Evolutionary conservation across 1,284 basidiomycete species (phyloP), one percentile per base, ranked within the genome.

Genomic region (Sphagnurus paluster): DNA sequence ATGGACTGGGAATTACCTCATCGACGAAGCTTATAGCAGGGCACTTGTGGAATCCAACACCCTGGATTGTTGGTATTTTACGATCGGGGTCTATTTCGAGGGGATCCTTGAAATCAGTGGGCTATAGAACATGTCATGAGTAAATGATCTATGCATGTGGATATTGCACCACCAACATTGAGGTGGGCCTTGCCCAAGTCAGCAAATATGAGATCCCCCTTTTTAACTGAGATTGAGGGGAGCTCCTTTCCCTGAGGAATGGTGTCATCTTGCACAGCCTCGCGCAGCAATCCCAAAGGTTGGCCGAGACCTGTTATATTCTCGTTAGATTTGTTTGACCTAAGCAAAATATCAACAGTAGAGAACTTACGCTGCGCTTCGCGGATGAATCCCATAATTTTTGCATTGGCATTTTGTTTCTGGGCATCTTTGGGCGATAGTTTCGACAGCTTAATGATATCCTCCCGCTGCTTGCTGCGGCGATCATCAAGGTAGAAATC

Each of bases 401-500:
- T 49, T 45, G 61, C 60, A 10, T 61, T 56, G 7, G 46, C 48
- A 33, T 68, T 64, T 14, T 58, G 54, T 17, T 55, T 56, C n/a
- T 32, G 39, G n/a, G 46, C 45, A 4, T 55, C 48, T 14, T 30
- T 19, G n/a, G 33, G 39, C 9, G 20, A 10, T 4, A 48, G 32
- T 9, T 52, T 50, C n/a, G 60, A 56, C 10, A 74, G 56, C 21
- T 53, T 46, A 17, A 66, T 53, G 35, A 77, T 67, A 42, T 65
- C 57, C 0, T 61, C 60, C 9, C 64, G 57, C 47, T 72, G 65
- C 11, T 56, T 47, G 8, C 47, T 44, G 28, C 61, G 61, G 17
- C 53, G 57, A 21, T 67, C 63, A 41, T 68, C 65, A 6, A 79
- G 56, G 59, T 74, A 79, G 54, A 74, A 76, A 56, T 77, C 71